These are phyloP conservation scores for Nannochloropsis oceanica DNA, from an alignment of 108 stramenopile genomes.

Conservation along the genomic window DNA sequence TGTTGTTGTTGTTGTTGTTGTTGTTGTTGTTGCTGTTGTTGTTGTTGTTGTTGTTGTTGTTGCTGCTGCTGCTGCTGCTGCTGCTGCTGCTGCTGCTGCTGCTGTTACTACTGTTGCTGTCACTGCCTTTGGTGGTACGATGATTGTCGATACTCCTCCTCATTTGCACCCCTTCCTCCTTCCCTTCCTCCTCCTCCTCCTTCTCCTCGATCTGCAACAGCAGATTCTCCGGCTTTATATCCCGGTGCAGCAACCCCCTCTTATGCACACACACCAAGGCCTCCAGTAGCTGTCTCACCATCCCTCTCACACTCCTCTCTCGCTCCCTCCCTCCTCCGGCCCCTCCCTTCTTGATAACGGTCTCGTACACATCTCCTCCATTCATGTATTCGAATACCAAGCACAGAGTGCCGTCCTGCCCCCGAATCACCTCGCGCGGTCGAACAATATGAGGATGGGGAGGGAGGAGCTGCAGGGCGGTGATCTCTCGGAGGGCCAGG, in stretches of 20 bases:
- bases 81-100: too few species aligned
- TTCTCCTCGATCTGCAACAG: neutral
- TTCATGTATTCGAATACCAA: neutral
- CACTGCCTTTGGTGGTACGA: too few species aligned
- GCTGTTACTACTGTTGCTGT: too few species aligned
- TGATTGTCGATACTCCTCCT: too few species aligned
- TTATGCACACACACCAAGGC: neutral
- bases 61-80: too few species aligned
- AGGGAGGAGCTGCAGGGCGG: neutral
- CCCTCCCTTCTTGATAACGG: neutral
- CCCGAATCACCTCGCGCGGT: neutral
- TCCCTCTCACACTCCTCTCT: neutral
- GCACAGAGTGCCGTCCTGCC: neutral
- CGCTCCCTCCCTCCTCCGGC: neutral
- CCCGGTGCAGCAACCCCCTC: neutral
- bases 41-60: too few species aligned
- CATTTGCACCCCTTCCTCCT: too few species aligned
- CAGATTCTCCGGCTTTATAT: neutral
- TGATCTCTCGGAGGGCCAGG: neutral
- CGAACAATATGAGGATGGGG: neutral
- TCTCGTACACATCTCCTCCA: neutral
- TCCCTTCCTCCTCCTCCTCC: neutral
- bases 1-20: too few species aligned
- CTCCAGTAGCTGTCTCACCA: neutral
- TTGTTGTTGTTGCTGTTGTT: too few species aligned